Conservation (phyloP, 2,329 filamentous ascomycete species). For the Niveomyces coronatus region DNA sequence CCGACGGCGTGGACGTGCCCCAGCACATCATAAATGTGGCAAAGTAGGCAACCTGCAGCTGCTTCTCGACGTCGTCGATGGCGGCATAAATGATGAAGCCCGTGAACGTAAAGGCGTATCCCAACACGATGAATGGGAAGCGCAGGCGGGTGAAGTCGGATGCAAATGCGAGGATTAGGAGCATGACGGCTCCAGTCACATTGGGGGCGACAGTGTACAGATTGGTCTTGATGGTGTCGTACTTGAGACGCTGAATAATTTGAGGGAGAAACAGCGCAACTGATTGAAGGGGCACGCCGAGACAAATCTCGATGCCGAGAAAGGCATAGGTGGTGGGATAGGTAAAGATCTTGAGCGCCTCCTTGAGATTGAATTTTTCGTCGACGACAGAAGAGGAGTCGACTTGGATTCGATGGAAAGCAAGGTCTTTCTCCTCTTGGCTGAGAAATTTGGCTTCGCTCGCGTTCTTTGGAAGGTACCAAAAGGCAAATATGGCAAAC, state of each 20-base stretch:
- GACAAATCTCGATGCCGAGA: conserved; percentile 44
- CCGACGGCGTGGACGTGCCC: conserved; percentile 65
- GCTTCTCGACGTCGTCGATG: conserved; percentile 50
- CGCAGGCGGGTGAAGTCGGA: conserved; percentile 57
- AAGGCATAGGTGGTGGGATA: conserved; percentile 39
- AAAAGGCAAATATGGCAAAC: conserved; percentile 54
- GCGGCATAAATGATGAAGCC: conserved; percentile 72
- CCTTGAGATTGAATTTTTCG: conserved; percentile 40
- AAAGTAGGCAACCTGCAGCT: conserved; percentile 61
- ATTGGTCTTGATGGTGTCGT: conserved; percentile 52
- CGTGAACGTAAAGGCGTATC: conserved; percentile 63
- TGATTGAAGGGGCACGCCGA: conserved; percentile 48
- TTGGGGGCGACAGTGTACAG: conserved; percentile 77
- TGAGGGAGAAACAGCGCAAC: conserved; percentile 45
- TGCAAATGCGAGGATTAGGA: conserved; percentile 61
- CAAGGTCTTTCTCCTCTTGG: conserved; percentile 55
- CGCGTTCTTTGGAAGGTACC: conserved; percentile 57
- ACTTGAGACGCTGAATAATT: conserved; percentile 40
- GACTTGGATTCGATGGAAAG: conserved; percentile 63
- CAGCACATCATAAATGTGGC: conserved; percentile 76
- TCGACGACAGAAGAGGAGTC: conserved; percentile 57
- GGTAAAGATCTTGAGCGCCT: conserved; percentile 41
- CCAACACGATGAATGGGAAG: conserved; percentile 64
- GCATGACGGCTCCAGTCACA: conserved; percentile 59
- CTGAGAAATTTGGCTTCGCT: conserved; percentile 55